A percentile compares a stretch with the other conserved stretches of the same genome.
phyloP scores from a whole-genome alignment of 2,329 filamentous ascomycete species.

The Colletotrichum tanaceti region DNA sequence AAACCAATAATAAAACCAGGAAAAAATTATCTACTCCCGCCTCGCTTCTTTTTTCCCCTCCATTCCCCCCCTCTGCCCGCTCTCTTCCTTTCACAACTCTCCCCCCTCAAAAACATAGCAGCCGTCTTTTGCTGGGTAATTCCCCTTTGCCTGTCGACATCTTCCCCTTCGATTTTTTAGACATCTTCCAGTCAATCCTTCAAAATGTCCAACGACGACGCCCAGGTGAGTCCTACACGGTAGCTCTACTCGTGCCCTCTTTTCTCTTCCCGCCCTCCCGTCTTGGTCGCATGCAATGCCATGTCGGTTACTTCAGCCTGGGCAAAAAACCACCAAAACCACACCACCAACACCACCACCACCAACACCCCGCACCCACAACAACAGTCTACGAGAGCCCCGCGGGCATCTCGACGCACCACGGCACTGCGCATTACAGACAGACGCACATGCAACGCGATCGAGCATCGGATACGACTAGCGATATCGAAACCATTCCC shows the following conservation, averaged over 20 bases:
- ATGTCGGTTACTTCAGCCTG: slow-evolving; percentile 43
- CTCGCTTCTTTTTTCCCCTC: slow-evolving; percentile 42
- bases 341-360: slow-evolving; percentile 48
- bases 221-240: slow-evolving; percentile 58
- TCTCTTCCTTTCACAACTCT: slow-evolving; percentile 41
- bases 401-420: slow-evolving; percentile 38
- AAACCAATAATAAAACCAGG: slow-evolving; percentile 43
- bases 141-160: slow-evolving; percentile 44
- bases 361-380: slow-evolving; percentile 58
- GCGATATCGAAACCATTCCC: slow-evolving; percentile 16
- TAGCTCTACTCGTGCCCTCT: slow-evolving; percentile 35
- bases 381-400: slow-evolving; percentile 43
- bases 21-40: slow-evolving; percentile 43
- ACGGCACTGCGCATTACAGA: slow-evolving; percentile 34
- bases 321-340: slow-evolving; percentile 49
- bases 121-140: slow-evolving; percentile 38
- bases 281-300: slow-evolving; percentile 46
- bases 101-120: slow-evolving; percentile 38
- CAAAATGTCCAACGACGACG: slow-evolving; percentile 67
- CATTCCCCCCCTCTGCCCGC: slow-evolving; percentile 38
- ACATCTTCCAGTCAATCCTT: slow-evolving; percentile 52
- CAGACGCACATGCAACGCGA: slow-evolving; percentile 9
- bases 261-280: slow-evolving; percentile 24
- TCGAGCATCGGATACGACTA: slow-evolving; percentile 13
- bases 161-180: slow-evolving; percentile 42